Evolutionary conservation across 2,329 filamentous ascomycete species (phyloP), one percentile per base, ranked within the genome.

Genomic region (Arthroderma uncinatum): DNA sequence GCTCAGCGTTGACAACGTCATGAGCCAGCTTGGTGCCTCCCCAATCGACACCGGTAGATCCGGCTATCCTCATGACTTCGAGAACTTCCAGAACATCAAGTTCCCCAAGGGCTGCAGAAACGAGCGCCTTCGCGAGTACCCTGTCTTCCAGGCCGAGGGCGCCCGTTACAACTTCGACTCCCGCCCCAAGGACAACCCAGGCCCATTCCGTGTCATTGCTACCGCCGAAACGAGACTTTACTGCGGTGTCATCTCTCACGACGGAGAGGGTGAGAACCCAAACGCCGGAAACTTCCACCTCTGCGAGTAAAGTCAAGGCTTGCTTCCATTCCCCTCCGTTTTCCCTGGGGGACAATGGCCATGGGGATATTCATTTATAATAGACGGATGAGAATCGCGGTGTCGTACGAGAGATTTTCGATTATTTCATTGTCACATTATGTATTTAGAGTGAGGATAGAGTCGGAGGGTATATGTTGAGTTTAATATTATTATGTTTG

Each of bases 151-250:
- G 50, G 30, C 4, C 10, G 21, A 53, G 16, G 21, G 33, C 28
- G 14, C 21, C 8, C 1, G 10, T 2, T 53, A 53, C 33, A 14
- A 53, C 33, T 53, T 37, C 19, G 19, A 53, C 21, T 53, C 50
- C 19, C 30, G 36, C 50, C 50, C 50, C 6, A 53, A 53, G 33
- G 1, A 25, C 16, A 14, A 53, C 50, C 50, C 50, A 39, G 50
- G 50, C 50, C 50, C 50, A 21, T 53, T 53, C 50, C 50, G 50
- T 37, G 5, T 53, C 16, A 53, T 53, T 28, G 50, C 50, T 39
- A 53, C 50, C 21, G 33, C 33, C 9, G 50, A 53, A 0, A 37
- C 33, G 21, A 19, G 50, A 23, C 50, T 16, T 16, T 53, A n/a
- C 50, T 53, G 50, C 33, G 50, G 16, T n/a, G 33, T 53, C 12